phyloP scores from a whole-genome alignment of 1,284 basidiomycete species.

The Microbotryomycetes sp. region DNA sequence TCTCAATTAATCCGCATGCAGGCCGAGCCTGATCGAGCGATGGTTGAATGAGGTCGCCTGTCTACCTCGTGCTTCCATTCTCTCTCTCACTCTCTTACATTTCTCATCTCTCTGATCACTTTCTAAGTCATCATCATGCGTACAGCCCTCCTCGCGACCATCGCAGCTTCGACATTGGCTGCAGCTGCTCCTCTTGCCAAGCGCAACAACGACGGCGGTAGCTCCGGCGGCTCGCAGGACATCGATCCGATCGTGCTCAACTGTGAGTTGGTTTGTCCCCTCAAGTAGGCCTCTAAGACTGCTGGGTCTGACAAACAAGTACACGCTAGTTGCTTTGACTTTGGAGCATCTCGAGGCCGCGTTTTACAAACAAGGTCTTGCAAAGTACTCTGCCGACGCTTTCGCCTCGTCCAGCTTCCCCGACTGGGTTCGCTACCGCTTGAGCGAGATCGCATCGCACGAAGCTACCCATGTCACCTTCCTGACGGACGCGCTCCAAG shows the following conservation, averaged over 20 bases:
- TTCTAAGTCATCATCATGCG: background rate
- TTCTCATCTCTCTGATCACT: background rate
- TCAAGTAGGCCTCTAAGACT: too few species aligned
- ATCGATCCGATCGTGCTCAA: slow-evolving; percentile 2
- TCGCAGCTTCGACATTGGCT: background rate
- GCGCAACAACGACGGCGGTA: background rate
- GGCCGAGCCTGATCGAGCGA: too few species aligned
- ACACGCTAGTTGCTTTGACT: slow-evolving; percentile 47
- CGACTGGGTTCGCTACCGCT: slow-evolving; percentile 44
- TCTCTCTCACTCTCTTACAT: background rate
- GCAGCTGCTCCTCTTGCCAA: slow-evolving; percentile 1
- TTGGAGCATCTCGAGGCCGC: slow-evolving; percentile 62
- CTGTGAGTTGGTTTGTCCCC: background rate
- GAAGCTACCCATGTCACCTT: slow-evolving; percentile 52
- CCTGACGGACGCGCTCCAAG: slow-evolving; percentile 47
- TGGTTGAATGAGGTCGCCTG: too few species aligned
- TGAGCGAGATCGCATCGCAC: slow-evolving; percentile 52
- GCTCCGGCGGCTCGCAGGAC: background rate
- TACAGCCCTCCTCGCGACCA: background rate
- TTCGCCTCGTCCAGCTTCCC: slow-evolving; percentile 53
- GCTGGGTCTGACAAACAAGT: too few species aligned
- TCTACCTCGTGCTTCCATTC: too few species aligned
- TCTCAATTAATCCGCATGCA: too few species aligned
- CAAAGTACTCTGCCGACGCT: slow-evolving; percentile 46
- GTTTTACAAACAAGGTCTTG: slow-evolving; percentile 52